Conservation (phyloP, 2,329 filamentous ascomycete species). For the Endothia cerciana region DNA sequence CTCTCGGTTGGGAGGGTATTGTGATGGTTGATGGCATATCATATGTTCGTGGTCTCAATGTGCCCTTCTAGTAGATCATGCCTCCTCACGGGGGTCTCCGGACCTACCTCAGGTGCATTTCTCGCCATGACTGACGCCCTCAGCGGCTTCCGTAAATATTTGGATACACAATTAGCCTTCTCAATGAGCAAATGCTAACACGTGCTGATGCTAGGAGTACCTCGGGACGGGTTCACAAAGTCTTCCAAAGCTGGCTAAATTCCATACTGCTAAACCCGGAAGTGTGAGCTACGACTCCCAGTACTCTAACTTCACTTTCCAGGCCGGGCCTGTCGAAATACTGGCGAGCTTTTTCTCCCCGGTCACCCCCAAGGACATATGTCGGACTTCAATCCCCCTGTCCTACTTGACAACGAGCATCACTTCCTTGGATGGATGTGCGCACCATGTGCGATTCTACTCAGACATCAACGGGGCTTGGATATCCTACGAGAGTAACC, state of each 20-base stretch:
- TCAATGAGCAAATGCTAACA: background rate
- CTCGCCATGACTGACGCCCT: background rate
- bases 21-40: slow-evolving; percentile 35
- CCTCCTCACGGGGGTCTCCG: background rate
- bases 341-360: slow-evolving; percentile 65
- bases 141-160: background rate
- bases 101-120: background rate
- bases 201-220: slow-evolving; percentile 33
- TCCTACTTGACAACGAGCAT: slow-evolving; percentile 73
- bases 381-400: slow-evolving; percentile 77
- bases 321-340: slow-evolving; percentile 40
- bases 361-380: slow-evolving; percentile 74
- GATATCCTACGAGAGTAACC: slow-evolving; percentile 72
- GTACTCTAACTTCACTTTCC: slow-evolving; percentile 33
- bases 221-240: slow-evolving; percentile 48
- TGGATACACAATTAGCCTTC: background rate
- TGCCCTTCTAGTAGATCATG: background rate
- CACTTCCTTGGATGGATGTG: slow-evolving; percentile 55
- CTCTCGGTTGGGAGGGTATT: slow-evolving; percentile 31
- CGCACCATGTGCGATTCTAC: slow-evolving; percentile 58
- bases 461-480: slow-evolving; percentile 73
- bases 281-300: slow-evolving; percentile 32
- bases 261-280: slow-evolving; percentile 28
- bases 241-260: slow-evolving; percentile 39
- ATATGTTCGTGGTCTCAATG: slow-evolving; percentile 31